Evolutionary conservation across 768 basidiomycete species (phyloP).

Genomic region (Leccinum arenicola): DNA sequence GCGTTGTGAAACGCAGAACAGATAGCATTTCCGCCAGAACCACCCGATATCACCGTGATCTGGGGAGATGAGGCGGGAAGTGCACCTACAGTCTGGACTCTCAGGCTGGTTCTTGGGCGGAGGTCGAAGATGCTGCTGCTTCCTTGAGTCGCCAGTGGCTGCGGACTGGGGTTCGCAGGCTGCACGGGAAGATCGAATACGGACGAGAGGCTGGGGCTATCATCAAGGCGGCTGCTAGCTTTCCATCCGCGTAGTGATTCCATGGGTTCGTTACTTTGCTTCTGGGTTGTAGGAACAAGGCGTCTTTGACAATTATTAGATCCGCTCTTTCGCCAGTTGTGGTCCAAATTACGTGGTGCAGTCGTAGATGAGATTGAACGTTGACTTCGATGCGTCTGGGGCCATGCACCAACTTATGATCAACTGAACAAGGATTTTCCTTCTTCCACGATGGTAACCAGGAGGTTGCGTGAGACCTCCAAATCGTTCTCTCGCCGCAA

Average conservation of each 20-base stretch:
- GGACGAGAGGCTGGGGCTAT: slow-evolving; percentile 68
- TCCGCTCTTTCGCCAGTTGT: not conserved
- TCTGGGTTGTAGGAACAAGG: not conserved
- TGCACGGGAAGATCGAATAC: slow-evolving; percentile 72
- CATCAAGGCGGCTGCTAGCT: slow-evolving; percentile 14
- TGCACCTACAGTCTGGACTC: slow-evolving; percentile 2
- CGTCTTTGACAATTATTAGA: not conserved
- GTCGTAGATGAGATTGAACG: not conserved
- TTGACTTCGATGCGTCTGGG: not conserved
- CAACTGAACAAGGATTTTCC: not conserved
- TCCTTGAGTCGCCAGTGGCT: slow-evolving; percentile 18
- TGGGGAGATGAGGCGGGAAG: slow-evolving; percentile 32
- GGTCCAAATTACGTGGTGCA: no score
- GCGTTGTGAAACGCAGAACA: slow-evolving; percentile 78
- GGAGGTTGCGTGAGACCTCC: not conserved
- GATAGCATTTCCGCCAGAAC: slow-evolving; percentile 92
- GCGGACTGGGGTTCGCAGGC: slow-evolving; percentile 15
- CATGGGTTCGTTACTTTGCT: slow-evolving; percentile 7
- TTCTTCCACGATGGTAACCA: not conserved
- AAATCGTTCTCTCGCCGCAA: not conserved
- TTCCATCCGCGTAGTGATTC: slow-evolving; percentile 12
- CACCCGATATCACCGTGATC: slow-evolving; percentile 82
- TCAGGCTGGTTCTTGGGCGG: not conserved
- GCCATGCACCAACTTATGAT: not conserved
- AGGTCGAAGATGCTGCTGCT: slow-evolving; percentile 3